Conservation (phyloP, 2,329 filamentous ascomycete species). For the Escovopsis sp. region DNA sequence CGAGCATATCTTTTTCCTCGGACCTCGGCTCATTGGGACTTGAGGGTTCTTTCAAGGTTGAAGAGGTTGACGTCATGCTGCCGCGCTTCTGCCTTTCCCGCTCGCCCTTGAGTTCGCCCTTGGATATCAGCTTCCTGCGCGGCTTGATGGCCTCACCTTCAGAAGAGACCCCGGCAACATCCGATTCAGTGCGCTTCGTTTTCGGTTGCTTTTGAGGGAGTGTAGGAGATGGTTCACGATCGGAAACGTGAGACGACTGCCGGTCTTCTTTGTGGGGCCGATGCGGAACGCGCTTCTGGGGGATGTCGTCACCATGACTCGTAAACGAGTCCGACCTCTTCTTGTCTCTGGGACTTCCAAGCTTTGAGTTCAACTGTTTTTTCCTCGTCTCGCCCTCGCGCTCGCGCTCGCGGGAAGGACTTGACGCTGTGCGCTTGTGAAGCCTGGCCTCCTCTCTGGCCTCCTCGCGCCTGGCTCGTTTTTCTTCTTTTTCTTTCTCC, state of each 20-base stretch:
- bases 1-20: constrained; percentile 31
- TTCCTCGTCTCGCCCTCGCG: constrained; percentile 30
- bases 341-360: constrained; percentile 35
- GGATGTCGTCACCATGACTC: constrained; percentile 31
- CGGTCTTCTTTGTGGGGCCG: constrained; percentile 42
- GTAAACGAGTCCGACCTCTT: constrained; percentile 28
- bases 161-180: constrained; percentile 36
- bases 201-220: constrained; percentile 34
- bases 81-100: constrained; percentile 43
- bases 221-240: constrained; percentile 38
- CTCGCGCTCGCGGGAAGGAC: constrained; percentile 35
- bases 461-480: constrained; percentile 29
- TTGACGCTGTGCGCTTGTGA: constrained; percentile 33
- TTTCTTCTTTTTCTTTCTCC: constrained; percentile 28
- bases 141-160: constrained; percentile 45
- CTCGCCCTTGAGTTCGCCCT: constrained; percentile 45
- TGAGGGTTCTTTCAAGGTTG: constrained; percentile 36
- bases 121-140: constrained; percentile 47
- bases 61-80: constrained; percentile 42
- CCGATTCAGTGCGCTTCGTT: constrained; percentile 38
- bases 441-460: constrained; percentile 28
- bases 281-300: constrained; percentile 36
- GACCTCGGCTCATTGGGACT: constrained; percentile 35
- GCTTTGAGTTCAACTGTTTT: constrained; percentile 21
- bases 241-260: constrained; percentile 31